Base-by-base conservation (phyloP, 306 rosid species). In the Parietaria judaica region DNA sequence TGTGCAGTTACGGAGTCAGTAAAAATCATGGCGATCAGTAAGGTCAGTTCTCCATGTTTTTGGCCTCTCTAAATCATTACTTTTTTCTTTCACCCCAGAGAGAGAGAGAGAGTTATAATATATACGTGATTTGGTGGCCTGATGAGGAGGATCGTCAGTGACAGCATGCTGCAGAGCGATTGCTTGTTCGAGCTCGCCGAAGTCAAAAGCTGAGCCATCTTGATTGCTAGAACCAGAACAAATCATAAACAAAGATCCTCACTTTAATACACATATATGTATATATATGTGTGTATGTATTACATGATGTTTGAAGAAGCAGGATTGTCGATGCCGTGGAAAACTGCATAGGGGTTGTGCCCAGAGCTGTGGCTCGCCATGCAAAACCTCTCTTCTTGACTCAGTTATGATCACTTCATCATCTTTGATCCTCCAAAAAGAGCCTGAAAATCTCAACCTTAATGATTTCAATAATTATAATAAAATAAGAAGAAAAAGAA, bases 141-240 rank as follows among this genome's bases (percentile, higher is more conserved):
- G 31, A 23, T 23, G 31, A 23, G 31, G 31, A 23, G 31, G 31
- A 79, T 67, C 77, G 79, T 76, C 16, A 85, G 70, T 60, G 90
- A 95, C 73, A 84, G 94, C 65, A 89, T 90, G 95, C 73, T 86
- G 94, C 65, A 89, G 78, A 56, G 67, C 90, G 41, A 92, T 84
- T 61, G 96, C 99, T 67, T 92, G 95, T 79, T 92, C 94, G 55
- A 88, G 85, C 80, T 88, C 99, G 48, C 94, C 96, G 76, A 88
- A 92, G 82, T 80, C 90, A 78, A 88, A 92, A 72, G 80, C 68
- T 10, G 90, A 68, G 8, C 84, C 90, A 49, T 73, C 80, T 79
- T 87, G 86, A 77, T 82, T 83, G 1, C 96, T 85, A 70, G 2
- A 49, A 11, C 52, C 39, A 43, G 14, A 54, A 59, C 58, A 51